phyloP scores from a whole-genome alignment of 768 basidiomycete genomes.

The Tricholoma terreum region DNA sequence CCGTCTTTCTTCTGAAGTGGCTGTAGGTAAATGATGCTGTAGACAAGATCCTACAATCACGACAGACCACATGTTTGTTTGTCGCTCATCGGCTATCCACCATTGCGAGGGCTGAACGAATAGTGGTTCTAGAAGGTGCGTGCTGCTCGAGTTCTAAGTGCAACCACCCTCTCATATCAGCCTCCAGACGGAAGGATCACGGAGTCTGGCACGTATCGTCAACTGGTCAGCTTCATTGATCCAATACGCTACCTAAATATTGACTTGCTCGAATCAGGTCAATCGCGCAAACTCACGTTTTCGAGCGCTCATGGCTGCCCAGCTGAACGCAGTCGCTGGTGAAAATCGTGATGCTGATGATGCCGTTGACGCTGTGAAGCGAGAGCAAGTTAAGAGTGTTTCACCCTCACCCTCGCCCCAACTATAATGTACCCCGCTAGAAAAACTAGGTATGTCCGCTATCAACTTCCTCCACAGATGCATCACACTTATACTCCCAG shows the following conservation, averaged over 20 bases:
- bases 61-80: constrained; percentile 83
- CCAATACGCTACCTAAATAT: neutral
- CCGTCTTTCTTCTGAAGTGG: neutral
- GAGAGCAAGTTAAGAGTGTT: neutral
- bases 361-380: neutral
- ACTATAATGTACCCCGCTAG: neutral
- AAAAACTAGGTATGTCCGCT: neutral
- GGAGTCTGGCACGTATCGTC: constrained; percentile 78
- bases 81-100: constrained; percentile 90
- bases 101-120: constrained; percentile 84
- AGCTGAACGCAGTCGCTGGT: constrained; percentile 54
- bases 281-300: constrained; percentile 72
- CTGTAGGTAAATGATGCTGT: constrained; percentile 83
- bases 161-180: neutral
- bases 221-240: constrained; percentile 52
- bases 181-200: constrained; percentile 67
- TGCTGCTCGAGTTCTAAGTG: neutral
- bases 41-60: constrained; percentile 75
- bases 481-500: neutral
- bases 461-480: neutral
- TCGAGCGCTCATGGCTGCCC: constrained; percentile 85
- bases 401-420: neutral
- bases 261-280: constrained; percentile 39
- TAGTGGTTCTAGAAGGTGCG: constrained; percentile 86
- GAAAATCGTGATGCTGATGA: constrained; percentile 17